Evolutionary conservation across 768 basidiomycete genomes (phyloP), one percentile per base, ranked within the genome.

Genomic region (Clavulina sp.): DNA sequence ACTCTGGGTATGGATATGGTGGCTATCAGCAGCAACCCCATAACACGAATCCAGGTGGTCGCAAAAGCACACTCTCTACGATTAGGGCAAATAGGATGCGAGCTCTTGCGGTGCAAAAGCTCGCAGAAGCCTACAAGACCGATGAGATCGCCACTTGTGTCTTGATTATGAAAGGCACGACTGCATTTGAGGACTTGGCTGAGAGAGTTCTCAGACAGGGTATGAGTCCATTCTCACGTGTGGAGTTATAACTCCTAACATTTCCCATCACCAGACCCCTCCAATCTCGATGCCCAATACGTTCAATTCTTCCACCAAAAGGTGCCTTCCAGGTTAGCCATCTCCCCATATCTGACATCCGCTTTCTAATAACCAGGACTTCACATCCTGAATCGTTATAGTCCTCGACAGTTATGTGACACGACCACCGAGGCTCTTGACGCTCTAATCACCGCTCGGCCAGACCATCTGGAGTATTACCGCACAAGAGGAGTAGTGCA

Each of bases 241-340:
- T 9, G 24, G 13, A 13, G 13, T 26, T 9, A 50, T 33, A 34
- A 34, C 43, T 26, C 13, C 13, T 13, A 26, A 9, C 33, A 49
- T 44, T 24, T 55, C 30, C 52, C 54, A 57, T 49, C 24, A 23
- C 33, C 54, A 86, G 87, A 89, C 62, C 83, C 84, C 0, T 68
- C 72, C 56, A 81, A 89, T 57, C 57, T 73, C 5, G 84, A 89
- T 58, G 86, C 87, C 9, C 77, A 73, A 69, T 89, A 91, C 62
- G 86, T 92, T 2, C 81, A 89, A 60, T 92, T 92, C 62, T 92
- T 92, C 66, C 88, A 92, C 58, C 87, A 92, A 61, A 91, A 88
- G 67, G 92, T 92, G 57, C 88, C 88, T 21, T 91, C 88, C 51
- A 73, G 87, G 86, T 89, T 55, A 54, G 73, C 49, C 32, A n/a